phyloP scores from a whole-genome alignment of 2,329 filamentous ascomycete genomes.

The Diaporthe helianthi region DNA sequence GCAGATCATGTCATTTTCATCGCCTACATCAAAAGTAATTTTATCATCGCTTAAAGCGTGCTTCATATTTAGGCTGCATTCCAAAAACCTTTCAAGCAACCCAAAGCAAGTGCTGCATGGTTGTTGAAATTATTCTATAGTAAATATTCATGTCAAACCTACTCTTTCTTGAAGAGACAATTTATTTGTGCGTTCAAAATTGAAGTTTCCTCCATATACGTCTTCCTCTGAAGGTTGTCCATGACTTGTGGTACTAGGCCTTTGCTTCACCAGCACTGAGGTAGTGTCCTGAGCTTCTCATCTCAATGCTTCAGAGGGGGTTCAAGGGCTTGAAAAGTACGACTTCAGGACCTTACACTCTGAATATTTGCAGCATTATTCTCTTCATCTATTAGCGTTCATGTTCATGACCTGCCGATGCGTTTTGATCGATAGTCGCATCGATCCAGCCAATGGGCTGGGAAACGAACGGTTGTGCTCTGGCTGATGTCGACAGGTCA shows the following conservation, averaged over 20 bases:
- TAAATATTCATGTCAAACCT: not conserved
- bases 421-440: not conserved
- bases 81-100: no score
- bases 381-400: no score
- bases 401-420: not conserved
- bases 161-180: no score
- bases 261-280: not conserved
- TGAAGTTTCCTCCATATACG: rapidly evolving
- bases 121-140: not conserved
- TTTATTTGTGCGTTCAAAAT: not conserved
- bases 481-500: not conserved
- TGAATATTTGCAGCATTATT: not conserved
- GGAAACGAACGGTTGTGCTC: not conserved
- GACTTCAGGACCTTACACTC: not conserved
- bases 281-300: no score
- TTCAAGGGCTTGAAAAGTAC: not conserved
- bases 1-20: not conserved
- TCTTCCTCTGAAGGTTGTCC: not conserved
- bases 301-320: not conserved
- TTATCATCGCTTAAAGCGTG: no score
- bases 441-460: not conserved
- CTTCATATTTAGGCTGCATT: not conserved
- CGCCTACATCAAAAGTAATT: not conserved
- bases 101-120: not conserved
- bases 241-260: not conserved